These are phyloP conservation scores for Aspergillus homomorphus DNA, from an alignment of 495 filamentous ascomycete genomes.

Conservation along the genomic window DNA sequence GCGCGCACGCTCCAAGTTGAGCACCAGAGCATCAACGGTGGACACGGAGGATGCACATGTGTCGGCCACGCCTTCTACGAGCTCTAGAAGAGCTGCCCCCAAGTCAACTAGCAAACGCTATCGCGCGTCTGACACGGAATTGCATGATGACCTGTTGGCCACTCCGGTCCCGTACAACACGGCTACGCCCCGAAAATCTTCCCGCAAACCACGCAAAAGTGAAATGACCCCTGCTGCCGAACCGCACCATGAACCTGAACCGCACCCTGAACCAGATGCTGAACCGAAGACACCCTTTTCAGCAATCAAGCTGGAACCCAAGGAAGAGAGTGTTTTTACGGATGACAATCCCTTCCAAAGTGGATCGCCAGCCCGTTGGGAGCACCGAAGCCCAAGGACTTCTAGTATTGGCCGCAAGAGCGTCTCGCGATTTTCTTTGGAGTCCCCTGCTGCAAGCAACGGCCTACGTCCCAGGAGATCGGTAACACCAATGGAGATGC, in stretches of 20 bases:
- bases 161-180: slow-evolving; percentile 33
- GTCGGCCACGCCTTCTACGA: slow-evolving; percentile 30
- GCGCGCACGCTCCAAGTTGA: slow-evolving; percentile 40
- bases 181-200: slow-evolving; percentile 38
- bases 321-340: slow-evolving; percentile 64
- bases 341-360: slow-evolving; percentile 95
- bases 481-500: slow-evolving; percentile 29
- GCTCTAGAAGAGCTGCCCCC: slow-evolving; percentile 31
- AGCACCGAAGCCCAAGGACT: slow-evolving; percentile 24
- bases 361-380: slow-evolving; percentile 55
- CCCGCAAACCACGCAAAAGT: slow-evolving; percentile 51
- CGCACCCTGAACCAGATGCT: slow-evolving; percentile 16
- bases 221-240: slow-evolving; percentile 52
- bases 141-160: slow-evolving; percentile 34
- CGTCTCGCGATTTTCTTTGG: slow-evolving; percentile 36
- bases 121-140: slow-evolving; percentile 51
- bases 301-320: slow-evolving; percentile 35
- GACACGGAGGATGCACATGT: slow-evolving; percentile 33
- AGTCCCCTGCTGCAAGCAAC: slow-evolving; percentile 31
- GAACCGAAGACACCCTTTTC: slow-evolving; percentile 37
- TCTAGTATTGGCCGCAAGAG: slow-evolving; percentile 43
- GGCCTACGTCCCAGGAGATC: slow-evolving; percentile 39
- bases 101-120: slow-evolving; percentile 51
- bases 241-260: slow-evolving; percentile 20
- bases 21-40: slow-evolving; percentile 34